Evolutionary conservation across 768 basidiomycete species (phyloP).

Genomic region (Terana coerulea): DNA sequence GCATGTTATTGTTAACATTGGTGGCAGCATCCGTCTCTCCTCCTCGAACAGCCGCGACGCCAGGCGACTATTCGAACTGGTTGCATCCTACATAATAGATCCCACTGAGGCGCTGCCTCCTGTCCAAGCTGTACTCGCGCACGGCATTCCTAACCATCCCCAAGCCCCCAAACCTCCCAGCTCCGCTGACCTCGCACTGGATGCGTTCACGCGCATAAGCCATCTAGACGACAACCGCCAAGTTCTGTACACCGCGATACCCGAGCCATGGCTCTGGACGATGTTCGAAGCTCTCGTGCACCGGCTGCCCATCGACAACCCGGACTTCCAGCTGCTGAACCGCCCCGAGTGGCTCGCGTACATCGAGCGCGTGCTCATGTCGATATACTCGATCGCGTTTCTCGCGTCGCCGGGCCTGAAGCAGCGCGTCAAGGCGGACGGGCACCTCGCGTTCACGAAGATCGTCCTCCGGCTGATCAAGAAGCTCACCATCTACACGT

Average conservation of each 20-base stretch:
- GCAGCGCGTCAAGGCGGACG: slow-evolving; percentile 60
- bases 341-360: slow-evolving; percentile 70
- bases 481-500: slow-evolving; percentile 49
- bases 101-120: slow-evolving; percentile 59
- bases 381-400: slow-evolving; percentile 86
- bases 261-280: slow-evolving; percentile 51
- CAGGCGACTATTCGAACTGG: slow-evolving; percentile 56
- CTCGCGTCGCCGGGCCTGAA: slow-evolving; percentile 76
- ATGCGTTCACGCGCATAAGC: slow-evolving; percentile 76
- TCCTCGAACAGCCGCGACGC: slow-evolving; percentile 42
- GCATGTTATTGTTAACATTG: slow-evolving; percentile 62
- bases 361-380: slow-evolving; percentile 73
- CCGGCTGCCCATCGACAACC: slow-evolving; percentile 76
- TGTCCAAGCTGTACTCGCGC: slow-evolving; percentile 50
- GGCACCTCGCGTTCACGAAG: slow-evolving; percentile 60
- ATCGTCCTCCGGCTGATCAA: slow-evolving; percentile 72
- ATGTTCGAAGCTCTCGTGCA: slow-evolving; percentile 72
- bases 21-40: slow-evolving; percentile 46
- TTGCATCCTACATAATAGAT: slow-evolving; percentile 76
- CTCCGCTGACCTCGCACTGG: slow-evolving; percentile 73
- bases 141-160: slow-evolving; percentile 37
- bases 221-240: slow-evolving; percentile 78
- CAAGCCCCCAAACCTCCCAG: slow-evolving; percentile 44
- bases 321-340: slow-evolving; percentile 65
- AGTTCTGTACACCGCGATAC: slow-evolving; percentile 58